Conservation (phyloP, 169 alveolate species). For the Neospora caninum region DNA sequence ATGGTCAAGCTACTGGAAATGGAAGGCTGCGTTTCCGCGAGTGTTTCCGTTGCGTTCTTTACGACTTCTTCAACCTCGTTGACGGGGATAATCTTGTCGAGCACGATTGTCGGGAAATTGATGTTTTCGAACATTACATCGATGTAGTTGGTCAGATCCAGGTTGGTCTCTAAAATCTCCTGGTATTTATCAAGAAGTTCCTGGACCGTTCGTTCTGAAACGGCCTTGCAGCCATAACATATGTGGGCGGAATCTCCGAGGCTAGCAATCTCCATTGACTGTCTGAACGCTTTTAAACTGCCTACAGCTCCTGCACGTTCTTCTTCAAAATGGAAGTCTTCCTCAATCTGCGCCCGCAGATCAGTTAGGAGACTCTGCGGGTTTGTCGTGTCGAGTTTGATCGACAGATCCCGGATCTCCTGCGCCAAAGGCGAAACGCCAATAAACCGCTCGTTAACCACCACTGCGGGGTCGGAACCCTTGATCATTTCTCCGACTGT, state of each 20-base stretch:
- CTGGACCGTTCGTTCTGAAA: neutral
- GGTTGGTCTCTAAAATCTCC: neutral
- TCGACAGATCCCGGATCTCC: slow-evolving; percentile 12
- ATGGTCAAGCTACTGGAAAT: neutral
- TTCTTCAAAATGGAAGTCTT: neutral
- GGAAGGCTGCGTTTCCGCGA: slow-evolving; percentile 20
- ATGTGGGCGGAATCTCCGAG: neutral
- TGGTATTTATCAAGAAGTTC: neutral
- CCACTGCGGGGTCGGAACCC: neutral
- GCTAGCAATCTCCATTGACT: neutral
- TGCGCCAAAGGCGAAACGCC: slow-evolving; percentile 8
- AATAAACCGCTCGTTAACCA: neutral
- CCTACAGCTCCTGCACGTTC: neutral
- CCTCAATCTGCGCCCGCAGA: neutral
- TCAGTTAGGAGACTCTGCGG: neutral
- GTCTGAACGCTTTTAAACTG: neutral
- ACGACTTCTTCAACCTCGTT: neutral
- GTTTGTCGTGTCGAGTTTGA: neutral
- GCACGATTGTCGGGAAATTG: slow-evolving; percentile 27
- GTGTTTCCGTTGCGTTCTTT: slow-evolving; percentile 4
- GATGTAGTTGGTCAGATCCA: neutral
- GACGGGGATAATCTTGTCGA: slow-evolving; percentile 24
- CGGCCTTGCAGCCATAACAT: slow-evolving; percentile 7
- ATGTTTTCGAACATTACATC: neutral
- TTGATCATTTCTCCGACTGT: slow-evolving; percentile 25